Base-by-base conservation (phyloP, 2,329 filamentous ascomycete genomes). In the Penicillium brevicompactum region DNA sequence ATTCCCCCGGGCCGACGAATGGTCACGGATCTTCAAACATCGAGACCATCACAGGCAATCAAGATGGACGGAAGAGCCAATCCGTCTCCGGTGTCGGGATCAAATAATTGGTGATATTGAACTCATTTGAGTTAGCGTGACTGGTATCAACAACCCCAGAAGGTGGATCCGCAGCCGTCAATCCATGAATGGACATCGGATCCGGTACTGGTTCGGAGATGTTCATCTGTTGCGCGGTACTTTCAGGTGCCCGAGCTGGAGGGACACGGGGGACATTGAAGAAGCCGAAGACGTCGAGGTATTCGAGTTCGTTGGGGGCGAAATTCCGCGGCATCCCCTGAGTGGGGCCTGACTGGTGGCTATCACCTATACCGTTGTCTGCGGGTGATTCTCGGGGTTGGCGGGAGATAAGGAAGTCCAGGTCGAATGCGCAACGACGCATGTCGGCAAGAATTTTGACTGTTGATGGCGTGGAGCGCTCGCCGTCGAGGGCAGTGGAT, bases 221-320 rank as follows among this genome's bases (percentile, higher is more conserved):
- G 24, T 68, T 67, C n/a, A 70, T 47, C 31, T 64, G 62, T 9
- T 64, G 63, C 5, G 62, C 48, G 2, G 67, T 53, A 3, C 66
- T 61, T 21, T 70, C 68, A 10, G 67, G 59, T 1, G 68, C 67
- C 5, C 74, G 67, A 4, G 68, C 53, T 18, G 76, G 73, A 0
- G 83, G 83, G 22, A 96, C 77, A 16, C 91, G 80, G 1, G 92
- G 92, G 53, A 95, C 86, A 69, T 96, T 96, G 80, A 96, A 97
- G 70, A 95, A 96, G 65, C 94, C 91, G 70, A 97, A 96, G 0
- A 96, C 90, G 65, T 96, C 92, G 2, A 96, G 79, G 69, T 95
- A 96, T 70, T 96, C 92, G 3, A 96, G 79, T 67, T 96, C 91
- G 63, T 94, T 91, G 1, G 89, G 84, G 9, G 86, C 89, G 1